Conservation (phyloP, 108 stramenopile genomes). For the Thalassiosira profunda region DNA sequence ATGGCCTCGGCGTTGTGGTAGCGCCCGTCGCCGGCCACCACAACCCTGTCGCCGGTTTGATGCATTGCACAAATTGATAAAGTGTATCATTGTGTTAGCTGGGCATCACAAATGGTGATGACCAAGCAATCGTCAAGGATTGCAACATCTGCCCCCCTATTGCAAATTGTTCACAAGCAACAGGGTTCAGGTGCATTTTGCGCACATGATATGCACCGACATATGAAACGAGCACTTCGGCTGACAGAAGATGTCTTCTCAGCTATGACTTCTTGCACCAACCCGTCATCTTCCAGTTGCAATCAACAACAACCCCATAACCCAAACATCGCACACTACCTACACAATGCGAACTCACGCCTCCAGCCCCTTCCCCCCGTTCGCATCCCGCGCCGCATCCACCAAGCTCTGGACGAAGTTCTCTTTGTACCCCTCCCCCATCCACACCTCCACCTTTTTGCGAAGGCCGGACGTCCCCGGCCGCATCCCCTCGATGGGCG, state of each 20-base stretch:
- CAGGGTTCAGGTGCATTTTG: no score
- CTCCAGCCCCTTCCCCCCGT: slow-evolving; percentile 83
- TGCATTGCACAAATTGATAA: background rate
- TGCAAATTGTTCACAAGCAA: no score
- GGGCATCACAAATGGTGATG: no score
- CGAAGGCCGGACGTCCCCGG: slow-evolving; percentile 97
- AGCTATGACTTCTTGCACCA: no score
- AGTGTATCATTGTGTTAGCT: no score
- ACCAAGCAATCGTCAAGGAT: no score
- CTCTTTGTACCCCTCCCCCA: slow-evolving; percentile 90
- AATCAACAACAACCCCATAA: background rate
- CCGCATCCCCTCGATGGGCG: slow-evolving; percentile 87
- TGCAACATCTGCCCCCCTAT: no score
- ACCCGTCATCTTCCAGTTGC: no score
- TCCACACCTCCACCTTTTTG: slow-evolving; percentile 95
- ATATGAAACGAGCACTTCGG: no score
- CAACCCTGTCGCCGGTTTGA: slow-evolving; percentile 48
- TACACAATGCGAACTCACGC: no score
- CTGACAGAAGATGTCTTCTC: no score
- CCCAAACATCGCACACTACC: slow-evolving; percentile 32
- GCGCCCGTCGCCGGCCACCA: slow-evolving; percentile 92
- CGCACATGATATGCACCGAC: no score
- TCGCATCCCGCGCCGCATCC: slow-evolving; percentile 79
- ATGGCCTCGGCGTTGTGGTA: slow-evolving; percentile 97
- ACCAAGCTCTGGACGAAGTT: slow-evolving; percentile 98